phyloP scores from a whole-genome alignment of 352 stramenopile genomes.

The Phytophthora europaea region DNA sequence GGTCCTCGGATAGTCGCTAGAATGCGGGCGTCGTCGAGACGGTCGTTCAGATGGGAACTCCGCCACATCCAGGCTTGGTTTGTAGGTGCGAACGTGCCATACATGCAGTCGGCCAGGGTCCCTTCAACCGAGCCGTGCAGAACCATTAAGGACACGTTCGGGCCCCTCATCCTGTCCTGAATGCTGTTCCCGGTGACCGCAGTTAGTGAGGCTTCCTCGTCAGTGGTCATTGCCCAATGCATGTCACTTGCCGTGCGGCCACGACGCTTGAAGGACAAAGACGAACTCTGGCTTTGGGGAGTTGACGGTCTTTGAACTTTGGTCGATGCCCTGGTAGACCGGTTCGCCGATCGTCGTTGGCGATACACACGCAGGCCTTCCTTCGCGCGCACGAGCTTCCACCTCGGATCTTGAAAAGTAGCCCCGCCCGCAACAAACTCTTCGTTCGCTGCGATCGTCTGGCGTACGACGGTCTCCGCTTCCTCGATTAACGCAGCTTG shows the following conservation, averaged over 20 bases:
- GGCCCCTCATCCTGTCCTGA: conserved; percentile 7
- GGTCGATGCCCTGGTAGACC: background rate
- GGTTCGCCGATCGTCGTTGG: background rate
- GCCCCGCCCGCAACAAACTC: conserved; percentile 36
- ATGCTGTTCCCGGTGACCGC: conserved; percentile 23
- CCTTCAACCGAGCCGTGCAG: conserved; percentile 58
- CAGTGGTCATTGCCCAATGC: background rate
- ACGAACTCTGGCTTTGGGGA: background rate
- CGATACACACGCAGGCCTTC: conserved; percentile 41
- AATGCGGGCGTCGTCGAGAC: conserved; percentile 48
- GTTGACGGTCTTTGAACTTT: background rate
- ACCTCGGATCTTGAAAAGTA: conserved; percentile 35
- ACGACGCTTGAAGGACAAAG: background rate
- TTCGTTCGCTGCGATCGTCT: conserved; percentile 52
- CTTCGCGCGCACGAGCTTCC: conserved; percentile 46
- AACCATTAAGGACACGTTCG: conserved; percentile 44
- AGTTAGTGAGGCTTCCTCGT: conserved; percentile 11
- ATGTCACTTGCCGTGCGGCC: background rate
- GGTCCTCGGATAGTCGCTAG: conserved; percentile 47
- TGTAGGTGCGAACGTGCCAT: conserved; percentile 52
- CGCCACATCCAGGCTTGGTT: conserved; percentile 57
- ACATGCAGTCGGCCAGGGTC: conserved; percentile 62
- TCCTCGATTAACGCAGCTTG: conserved; percentile 44
- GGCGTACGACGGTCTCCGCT: conserved; percentile 46
- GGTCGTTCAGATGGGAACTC: conserved; percentile 60